phyloP scores from a whole-genome alignment of 2,329 filamentous ascomycete genomes.

The Fusarium sp. region DNA sequence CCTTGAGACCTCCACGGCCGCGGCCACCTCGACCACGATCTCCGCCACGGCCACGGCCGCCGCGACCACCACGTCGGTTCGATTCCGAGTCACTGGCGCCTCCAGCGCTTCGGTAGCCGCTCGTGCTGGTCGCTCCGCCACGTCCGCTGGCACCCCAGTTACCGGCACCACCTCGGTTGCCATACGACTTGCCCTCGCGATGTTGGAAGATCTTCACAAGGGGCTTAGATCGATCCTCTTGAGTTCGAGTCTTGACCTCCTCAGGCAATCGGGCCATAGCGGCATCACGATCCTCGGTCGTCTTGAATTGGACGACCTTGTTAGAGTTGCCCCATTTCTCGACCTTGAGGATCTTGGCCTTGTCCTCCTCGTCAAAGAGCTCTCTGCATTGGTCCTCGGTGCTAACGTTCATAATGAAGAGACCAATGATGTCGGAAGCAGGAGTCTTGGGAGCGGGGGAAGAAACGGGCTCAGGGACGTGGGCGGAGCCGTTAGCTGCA shows the following conservation, averaged over 20 bases:
- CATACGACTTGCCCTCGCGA: conserved; percentile 67
- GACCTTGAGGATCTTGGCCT: conserved; percentile 80
- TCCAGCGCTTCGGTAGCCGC: conserved; percentile 85
- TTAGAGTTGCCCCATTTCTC: conserved; percentile 84
- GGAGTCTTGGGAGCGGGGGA: conserved; percentile 70
- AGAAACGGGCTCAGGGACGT: conserved; percentile 64
- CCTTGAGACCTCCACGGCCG: conserved; percentile 69
- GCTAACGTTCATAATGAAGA: conserved; percentile 90
- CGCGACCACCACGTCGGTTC: conserved; percentile 67
- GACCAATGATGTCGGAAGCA: conserved; percentile 78
- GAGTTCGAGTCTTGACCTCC: conserved; percentile 79
- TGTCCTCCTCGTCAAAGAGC: conserved; percentile 86
- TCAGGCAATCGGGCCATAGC: conserved; percentile 80
- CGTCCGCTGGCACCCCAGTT: conserved; percentile 76
- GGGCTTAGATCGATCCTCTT: conserved; percentile 81
- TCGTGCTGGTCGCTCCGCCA: conserved; percentile 68
- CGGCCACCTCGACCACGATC: conserved; percentile 69
- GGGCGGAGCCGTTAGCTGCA: conserved; percentile 65
- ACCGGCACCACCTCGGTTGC: conserved; percentile 72
- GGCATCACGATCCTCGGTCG: conserved; percentile 80
- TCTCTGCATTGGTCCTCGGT: conserved; percentile 85
- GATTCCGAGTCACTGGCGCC: conserved; percentile 79
- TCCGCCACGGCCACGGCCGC: conserved; percentile 68
- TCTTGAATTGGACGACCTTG: conserved; percentile 89
- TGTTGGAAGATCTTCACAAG: conserved; percentile 87